phyloP scores from a whole-genome alignment of 2,329 filamentous ascomycete genomes.

The Sarocladiaceae sp. region DNA sequence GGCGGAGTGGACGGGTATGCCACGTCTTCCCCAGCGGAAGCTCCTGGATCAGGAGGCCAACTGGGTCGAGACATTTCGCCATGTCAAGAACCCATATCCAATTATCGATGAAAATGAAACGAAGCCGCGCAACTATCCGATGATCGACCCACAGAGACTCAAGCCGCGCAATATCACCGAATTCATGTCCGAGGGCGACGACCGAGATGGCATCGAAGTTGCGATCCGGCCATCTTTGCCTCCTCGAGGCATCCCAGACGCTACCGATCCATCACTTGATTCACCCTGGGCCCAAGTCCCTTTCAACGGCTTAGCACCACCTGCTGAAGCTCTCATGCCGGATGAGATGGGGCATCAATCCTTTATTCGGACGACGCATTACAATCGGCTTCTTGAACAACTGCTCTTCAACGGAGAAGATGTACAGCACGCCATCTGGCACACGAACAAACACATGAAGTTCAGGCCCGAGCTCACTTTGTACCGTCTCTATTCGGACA shows the following conservation, averaged over 20 bases:
- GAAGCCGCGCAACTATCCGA: neutral
- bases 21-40: neutral
- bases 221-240: too few species aligned
- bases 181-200: neutral
- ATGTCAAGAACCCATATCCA: neutral
- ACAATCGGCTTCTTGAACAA: neutral
- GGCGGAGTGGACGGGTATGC: constrained; percentile 1
- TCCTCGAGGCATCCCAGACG: neutral
- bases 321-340: neutral
- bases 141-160: neutral
- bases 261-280: neutral
- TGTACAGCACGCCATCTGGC: neutral
- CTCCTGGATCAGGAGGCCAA: neutral
- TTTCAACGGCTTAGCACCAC: neutral
- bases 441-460: neutral
- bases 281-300: neutral
- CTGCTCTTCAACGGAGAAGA: neutral
- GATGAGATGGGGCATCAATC: neutral
- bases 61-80: neutral
- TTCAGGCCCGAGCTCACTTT: neutral
- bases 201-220: too few species aligned
- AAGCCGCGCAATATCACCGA: neutral
- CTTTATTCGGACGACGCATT: neutral
- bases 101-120: neutral
- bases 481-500: neutral